These are phyloP conservation scores for Melaleuca alternifolia DNA, from an alignment of 345 rosid genomes.

Conservation along the genomic window DNA sequence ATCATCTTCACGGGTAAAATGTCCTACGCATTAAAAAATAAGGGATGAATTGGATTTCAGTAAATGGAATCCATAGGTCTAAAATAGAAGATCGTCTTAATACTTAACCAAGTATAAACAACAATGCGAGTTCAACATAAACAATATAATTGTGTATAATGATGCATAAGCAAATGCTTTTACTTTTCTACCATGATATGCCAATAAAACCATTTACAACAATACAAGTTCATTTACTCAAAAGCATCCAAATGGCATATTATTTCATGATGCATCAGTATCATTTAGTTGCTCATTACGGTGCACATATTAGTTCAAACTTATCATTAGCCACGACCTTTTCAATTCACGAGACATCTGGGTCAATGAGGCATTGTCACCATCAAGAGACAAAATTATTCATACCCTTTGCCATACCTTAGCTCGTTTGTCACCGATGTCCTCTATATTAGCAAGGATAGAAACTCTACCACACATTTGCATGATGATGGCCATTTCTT, in stretches of 20 bases:
- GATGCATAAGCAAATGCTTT: neutral
- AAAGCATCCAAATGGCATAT: neutral
- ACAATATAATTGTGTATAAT: neutral
- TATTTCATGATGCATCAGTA: neutral
- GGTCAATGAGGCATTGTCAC: neutral
- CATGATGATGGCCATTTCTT: neutral
- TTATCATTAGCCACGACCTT: accelerated
- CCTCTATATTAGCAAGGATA: neutral
- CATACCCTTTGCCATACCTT: neutral
- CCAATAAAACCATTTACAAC: neutral
- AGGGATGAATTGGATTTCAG: accelerated
- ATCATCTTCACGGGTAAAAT: too few relatives aligned
- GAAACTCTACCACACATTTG: neutral
- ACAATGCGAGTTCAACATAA: accelerated
- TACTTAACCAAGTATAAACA: neutral
- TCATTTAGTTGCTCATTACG: neutral
- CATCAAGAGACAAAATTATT: neutral
- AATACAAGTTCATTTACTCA: neutral
- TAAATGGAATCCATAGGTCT: neutral
- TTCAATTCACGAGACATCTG: neutral
- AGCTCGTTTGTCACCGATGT: neutral
- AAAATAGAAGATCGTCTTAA: neutral
- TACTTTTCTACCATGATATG: neutral
- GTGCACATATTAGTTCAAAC: neutral
- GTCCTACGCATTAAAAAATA: neutral